Conservation (phyloP, 2,329 filamentous ascomycete genomes). For the Calonectria pauciramosa region DNA sequence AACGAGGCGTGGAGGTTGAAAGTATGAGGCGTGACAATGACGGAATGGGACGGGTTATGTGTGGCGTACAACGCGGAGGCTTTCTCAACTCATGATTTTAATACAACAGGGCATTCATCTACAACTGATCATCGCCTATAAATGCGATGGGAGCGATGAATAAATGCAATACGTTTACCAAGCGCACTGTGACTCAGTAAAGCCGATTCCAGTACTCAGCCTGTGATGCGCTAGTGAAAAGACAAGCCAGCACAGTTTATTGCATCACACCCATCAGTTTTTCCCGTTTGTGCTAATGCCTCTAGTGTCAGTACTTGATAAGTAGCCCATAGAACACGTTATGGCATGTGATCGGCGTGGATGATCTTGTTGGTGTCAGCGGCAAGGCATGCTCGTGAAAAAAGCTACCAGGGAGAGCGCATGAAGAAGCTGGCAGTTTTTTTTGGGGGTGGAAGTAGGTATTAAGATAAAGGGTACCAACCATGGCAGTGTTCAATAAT, state of each 20-base stretch:
- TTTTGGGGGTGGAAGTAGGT: too few species aligned
- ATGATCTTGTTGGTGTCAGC: too few species aligned
- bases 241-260: neutral
- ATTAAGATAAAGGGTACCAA: too few species aligned
- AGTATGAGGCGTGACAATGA: slow-evolving; percentile 1
- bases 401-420: neutral
- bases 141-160: neutral
- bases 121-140: neutral
- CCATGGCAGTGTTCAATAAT: too few species aligned
- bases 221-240: neutral
- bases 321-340: too few species aligned
- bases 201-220: neutral
- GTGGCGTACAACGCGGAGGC: neutral
- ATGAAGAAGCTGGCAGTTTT: neutral
- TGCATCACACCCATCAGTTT: neutral
- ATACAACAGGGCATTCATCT: neutral
- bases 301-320: too few species aligned
- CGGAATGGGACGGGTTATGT: neutral
- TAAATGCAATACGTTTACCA: neutral
- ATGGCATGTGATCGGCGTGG: too few species aligned
- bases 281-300: neutral
- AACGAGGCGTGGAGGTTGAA: neutral
- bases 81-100: neutral
- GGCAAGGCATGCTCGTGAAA: neutral
- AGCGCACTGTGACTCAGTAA: neutral